Base-by-base conservation (phyloP, 2,329 filamentous ascomycete species). In the Arthrinium puccinioides region DNA sequence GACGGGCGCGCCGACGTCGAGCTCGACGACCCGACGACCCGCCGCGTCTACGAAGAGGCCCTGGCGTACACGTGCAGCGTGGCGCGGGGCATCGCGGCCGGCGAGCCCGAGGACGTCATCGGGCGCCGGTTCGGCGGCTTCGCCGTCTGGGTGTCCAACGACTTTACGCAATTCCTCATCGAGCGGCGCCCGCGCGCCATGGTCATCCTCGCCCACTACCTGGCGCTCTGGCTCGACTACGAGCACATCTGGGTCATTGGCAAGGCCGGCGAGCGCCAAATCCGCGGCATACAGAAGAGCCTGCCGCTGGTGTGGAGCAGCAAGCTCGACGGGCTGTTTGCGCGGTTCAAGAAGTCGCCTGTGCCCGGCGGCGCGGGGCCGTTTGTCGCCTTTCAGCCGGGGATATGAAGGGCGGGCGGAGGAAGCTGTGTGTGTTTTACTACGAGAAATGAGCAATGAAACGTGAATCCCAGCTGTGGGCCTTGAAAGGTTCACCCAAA, bases 151-250 rank as follows among this genome's bases (percentile, higher is more conserved):
- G 50, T 58, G 34, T 55, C 59, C 10, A 47, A 49, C 35, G 46
- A 56, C n/a, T 57, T 61, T 32, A 52, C 51, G 29, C 51, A 48
- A 27, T 59, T 58, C 37, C 45, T 62, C 30, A 49, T 51, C 21
- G 52, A 62, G 46, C 49, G 55, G 15, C 49, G 59, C 14, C 59
- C 60, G 2, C 51, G 61, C 9, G 60, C 60, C 10, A 46, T 63
- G 37, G 58, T 63, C 10, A 45, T 59, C 7, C 38, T 63, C n/a
- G 60, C 61, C 3, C 57, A 61, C 35, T 62, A 62, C 44, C 62
- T 63, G 56, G 40, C 57, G 13, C 40, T 61, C 9, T 63, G 59
- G 59, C 38, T 64, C 3, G 47, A 53, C 5, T 55, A 55, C 21
- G 54, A 58, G 13, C 44, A 58, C 38, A 37, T 59, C 27, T 63